Percentiles rank a stretch among this genome's conserved stretches.
phyloP scores from a whole-genome alignment of 2,329 filamentous ascomycete species.

The Sarocladium brachiariae region DNA sequence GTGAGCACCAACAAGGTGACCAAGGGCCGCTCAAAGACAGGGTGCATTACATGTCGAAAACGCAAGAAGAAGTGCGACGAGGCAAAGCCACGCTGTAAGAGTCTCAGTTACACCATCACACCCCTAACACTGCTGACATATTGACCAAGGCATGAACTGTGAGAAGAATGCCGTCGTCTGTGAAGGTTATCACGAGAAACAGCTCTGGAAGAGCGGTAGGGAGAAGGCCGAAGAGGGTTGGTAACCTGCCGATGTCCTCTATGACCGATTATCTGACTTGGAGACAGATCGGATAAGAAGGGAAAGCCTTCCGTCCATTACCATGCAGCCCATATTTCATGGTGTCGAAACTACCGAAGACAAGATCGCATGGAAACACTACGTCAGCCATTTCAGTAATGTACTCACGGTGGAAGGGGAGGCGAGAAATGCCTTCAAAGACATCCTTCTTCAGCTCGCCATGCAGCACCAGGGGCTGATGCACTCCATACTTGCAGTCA shows the following conservation, averaged over 20 bases:
- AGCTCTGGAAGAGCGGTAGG: slow-evolving; percentile 80
- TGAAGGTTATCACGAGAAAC: slow-evolving; percentile 82
- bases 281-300: slow-evolving; percentile 42
- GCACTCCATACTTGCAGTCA: slow-evolving; percentile 82
- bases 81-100: slow-evolving; percentile 58
- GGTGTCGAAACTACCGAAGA: slow-evolving; percentile 78
- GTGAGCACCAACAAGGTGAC: slow-evolving; percentile 56
- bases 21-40: slow-evolving; percentile 68
- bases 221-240: slow-evolving; percentile 65
- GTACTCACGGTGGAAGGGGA: slow-evolving; percentile 78
- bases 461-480: slow-evolving; percentile 74
- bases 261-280: neutral
- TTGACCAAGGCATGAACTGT: slow-evolving; percentile 65
- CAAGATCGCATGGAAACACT: slow-evolving; percentile 75
- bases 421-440: slow-evolving; percentile 76
- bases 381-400: slow-evolving; percentile 69
- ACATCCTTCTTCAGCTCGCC: slow-evolving; percentile 76
- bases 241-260: slow-evolving; percentile 12
- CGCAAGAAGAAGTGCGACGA: slow-evolving; percentile 70
- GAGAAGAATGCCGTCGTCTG: slow-evolving; percentile 91
- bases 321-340: slow-evolving; percentile 62
- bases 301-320: slow-evolving; percentile 44
- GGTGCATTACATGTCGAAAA: slow-evolving; percentile 60
- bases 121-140: slow-evolving; percentile 9
- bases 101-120: slow-evolving; percentile 16